Evolutionary conservation across 345 rosid genomes (phyloP), one percentile per base, ranked within the genome.

Genomic region (Microthlaspi erraticum): DNA sequence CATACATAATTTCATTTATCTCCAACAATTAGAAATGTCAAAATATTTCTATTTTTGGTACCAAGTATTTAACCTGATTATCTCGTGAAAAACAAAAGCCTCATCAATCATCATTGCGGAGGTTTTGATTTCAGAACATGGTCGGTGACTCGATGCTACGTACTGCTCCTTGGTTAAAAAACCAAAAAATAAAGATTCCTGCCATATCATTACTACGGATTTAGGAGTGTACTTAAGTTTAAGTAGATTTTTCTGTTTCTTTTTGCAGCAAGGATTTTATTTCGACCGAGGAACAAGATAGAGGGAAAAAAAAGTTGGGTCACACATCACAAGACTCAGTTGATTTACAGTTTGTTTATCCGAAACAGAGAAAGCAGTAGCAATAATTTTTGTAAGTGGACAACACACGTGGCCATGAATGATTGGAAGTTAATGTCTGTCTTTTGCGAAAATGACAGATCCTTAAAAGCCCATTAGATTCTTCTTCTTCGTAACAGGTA

Each of bases 281-380:
- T 37, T 70, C 64, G 17, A 34, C 46, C 64, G 29, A 44, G 16
- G 12, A 33, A 54, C 34, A 63, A 49, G 7, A 41, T 10, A 14
- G 29, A 26, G 4, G 4, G 18, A 6, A 14, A 37, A 13, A 65
- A 42, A 31, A 7, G 19, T 31, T 57, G 31, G 62, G 59, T 66
- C 72, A 59, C 78, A 73, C 72, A 66, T 59, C 17, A 66, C 72
- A 48, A 66, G 77, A 42, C 64, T 73, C 66, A 64, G 36, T 73
- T 59, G 65, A 49, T 56, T 33, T 66, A 59, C 62, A 74, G 41
- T 66, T 58, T 58, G 41, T 66, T 58, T 58, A 74, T 74, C 66
- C 48, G 13, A 59, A 74, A 66, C 66, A 65, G 45, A 66, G 72
- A 39, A 64, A 37, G 46, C 17, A 41, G 64, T 60, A 49, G 61